Evolutionary conservation across 176 grass and related monocot genomes (phyloP).

Genomic region (Pontederia crassipes): DNA sequence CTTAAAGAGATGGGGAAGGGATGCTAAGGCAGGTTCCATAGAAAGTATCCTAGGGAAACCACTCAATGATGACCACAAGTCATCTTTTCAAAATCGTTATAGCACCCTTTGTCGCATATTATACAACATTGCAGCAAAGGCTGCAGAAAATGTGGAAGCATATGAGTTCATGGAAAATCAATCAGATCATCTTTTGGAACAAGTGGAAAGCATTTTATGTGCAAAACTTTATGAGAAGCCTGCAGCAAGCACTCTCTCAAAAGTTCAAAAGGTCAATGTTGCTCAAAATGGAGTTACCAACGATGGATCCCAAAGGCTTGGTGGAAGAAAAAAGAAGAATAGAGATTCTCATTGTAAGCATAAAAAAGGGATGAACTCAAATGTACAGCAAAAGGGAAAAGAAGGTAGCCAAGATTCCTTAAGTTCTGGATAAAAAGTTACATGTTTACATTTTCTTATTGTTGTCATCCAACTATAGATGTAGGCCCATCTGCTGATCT

Average conservation of each 20-base stretch:
- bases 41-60: conserved; percentile 41
- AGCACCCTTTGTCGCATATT: conserved; percentile 33
- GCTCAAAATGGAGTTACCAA: conserved; percentile 34
- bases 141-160: conserved; percentile 52
- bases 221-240: conserved; percentile 63
- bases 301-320: conserved; percentile 34
- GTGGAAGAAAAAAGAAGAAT: conserved; percentile 60
- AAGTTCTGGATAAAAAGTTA: not conserved
- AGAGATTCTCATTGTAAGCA: conserved; percentile 24
- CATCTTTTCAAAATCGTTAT: conserved; percentile 50
- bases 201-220: conserved; percentile 70
- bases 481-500: conserved; percentile 45
- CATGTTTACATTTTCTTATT: conserved; percentile 12
- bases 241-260: conserved; percentile 31
- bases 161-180: conserved; percentile 59
- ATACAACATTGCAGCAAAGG: conserved; percentile 61
- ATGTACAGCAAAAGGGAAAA: conserved; percentile 52
- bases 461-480: not conserved
- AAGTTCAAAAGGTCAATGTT: conserved; percentile 51
- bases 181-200: conserved; percentile 66
- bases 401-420: conserved; percentile 31
- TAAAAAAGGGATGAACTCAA: conserved; percentile 38
- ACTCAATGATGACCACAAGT: conserved; percentile 47
- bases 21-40: conserved; percentile 49
- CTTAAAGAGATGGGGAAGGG: conserved; percentile 80